A percentile compares a stretch with the other conserved stretches of the same genome.
Evolutionary conservation across 805 yeast species (phyloP).

Genomic region (Myxozyma neotropica): DNA sequence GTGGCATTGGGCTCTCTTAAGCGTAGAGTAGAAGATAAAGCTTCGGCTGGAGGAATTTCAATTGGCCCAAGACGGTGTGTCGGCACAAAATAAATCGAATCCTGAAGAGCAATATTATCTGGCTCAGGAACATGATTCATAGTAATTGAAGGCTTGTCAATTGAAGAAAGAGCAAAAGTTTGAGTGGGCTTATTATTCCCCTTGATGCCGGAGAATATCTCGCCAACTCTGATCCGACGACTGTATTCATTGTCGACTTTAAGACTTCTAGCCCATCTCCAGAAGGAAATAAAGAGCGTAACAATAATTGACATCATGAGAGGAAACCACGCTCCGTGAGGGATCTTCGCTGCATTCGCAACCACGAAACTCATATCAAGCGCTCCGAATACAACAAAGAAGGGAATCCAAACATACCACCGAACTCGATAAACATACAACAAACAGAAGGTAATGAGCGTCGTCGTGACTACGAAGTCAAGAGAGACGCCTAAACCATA

Average conservation of each 20-base stretch:
- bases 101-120: constrained; percentile 1
- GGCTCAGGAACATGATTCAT: not conserved
- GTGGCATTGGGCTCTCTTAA: not conserved
- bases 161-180: not conserved
- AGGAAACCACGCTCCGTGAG: constrained; percentile 67
- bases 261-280: constrained; percentile 53
- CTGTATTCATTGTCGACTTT: constrained; percentile 47
- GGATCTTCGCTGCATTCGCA: constrained; percentile 55
- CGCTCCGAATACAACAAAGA: constrained; percentile 49
- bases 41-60: not conserved
- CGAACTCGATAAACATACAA: constrained; percentile 50
- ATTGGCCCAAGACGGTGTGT: not conserved
- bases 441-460: constrained; percentile 51
- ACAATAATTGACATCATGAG: constrained; percentile 50
- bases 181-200: not conserved
- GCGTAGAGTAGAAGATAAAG: not conserved
- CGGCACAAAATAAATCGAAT: not conserved
- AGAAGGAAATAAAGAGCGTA: constrained; percentile 46
- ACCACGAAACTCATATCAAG: constrained; percentile 52
- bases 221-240: constrained; percentile 44
- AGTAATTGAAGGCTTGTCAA: not conserved
- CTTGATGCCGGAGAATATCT: constrained; percentile 40
- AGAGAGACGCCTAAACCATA: constrained; percentile 62
- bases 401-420: constrained; percentile 43
- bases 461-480: constrained; percentile 57